Evolutionary conservation across 305 asterid genomes (phyloP).

Genomic region (Fraxinus albicans): DNA sequence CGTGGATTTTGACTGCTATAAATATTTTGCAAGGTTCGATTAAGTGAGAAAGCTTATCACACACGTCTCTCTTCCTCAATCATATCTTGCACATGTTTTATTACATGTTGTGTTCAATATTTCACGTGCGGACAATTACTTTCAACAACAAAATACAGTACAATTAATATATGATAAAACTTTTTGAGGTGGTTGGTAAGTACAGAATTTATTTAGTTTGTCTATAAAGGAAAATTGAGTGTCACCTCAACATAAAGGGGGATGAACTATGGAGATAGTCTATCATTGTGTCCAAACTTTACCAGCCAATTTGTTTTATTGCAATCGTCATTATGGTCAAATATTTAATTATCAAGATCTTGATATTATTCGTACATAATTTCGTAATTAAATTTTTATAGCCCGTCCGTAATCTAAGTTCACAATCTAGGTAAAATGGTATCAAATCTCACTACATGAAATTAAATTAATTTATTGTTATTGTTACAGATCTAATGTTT

Average conservation of each 20-base stretch:
- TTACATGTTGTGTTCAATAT: neutral
- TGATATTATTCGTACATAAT: neutral
- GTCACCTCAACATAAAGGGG: neutral
- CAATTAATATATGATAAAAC: neutral
- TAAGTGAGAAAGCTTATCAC: neutral
- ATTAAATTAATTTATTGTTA: too few species aligned
- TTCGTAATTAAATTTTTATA: too few species aligned
- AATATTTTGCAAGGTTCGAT: too few species aligned
- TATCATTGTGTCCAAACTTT: neutral
- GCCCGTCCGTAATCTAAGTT: too few species aligned
- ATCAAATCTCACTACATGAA: neutral
- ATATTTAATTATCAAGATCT: neutral
- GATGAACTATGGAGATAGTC: neutral
- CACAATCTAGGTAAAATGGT: neutral
- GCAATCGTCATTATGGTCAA: neutral
- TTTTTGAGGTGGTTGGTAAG: neutral
- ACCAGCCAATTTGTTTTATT: neutral
- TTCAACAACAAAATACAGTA: neutral
- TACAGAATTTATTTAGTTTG: neutral
- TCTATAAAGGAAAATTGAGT: neutral
- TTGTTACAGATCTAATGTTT: neutral
- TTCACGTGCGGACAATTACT: neutral
- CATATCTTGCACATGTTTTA: neutral
- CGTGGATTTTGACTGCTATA: neutral
- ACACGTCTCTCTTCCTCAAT: neutral